Evolutionary conservation across 108 stramenopile genomes (phyloP).

Genomic region (Parietichytrium sp.): DNA sequence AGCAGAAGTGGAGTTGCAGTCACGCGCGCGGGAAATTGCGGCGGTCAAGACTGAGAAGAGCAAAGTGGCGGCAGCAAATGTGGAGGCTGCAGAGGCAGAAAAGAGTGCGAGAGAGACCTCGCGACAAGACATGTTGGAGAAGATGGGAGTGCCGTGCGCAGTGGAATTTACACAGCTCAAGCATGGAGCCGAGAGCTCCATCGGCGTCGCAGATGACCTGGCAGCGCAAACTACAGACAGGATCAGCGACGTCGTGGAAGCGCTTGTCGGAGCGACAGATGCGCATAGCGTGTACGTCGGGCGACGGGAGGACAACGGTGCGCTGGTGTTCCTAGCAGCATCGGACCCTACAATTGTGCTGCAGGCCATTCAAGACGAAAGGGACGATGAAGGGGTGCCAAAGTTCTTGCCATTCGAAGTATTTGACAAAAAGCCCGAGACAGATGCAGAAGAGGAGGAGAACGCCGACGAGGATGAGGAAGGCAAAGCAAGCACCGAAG

Average conservation of each 20-base stretch:
- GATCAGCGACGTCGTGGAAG: background rate
- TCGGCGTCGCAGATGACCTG: conserved; percentile 18
- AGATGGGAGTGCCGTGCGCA: background rate
- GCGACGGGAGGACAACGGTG: background rate
- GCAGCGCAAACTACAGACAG: too few species aligned
- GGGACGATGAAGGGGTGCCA: background rate
- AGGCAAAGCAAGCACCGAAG: background rate
- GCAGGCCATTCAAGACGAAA: background rate
- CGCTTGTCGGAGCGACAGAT: background rate
- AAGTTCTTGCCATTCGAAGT: background rate
- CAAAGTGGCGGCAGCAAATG: background rate
- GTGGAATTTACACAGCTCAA: background rate
- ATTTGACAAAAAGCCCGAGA: background rate
- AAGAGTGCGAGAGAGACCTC: background rate
- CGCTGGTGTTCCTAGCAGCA: background rate
- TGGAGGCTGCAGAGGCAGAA: background rate
- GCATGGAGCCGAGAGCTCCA: background rate
- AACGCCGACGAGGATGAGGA: background rate
- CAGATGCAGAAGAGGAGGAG: background rate
- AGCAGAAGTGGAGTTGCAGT: background rate
- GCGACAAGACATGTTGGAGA: background rate
- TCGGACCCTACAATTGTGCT: background rate
- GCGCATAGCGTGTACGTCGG: background rate
- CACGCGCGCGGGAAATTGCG: too few species aligned
- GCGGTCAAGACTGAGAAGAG: background rate